Evolutionary conservation across 2,329 filamentous ascomycete species (phyloP), one percentile per base, ranked within the genome.

Genomic region (Rhexocercosporidium sp.): DNA sequence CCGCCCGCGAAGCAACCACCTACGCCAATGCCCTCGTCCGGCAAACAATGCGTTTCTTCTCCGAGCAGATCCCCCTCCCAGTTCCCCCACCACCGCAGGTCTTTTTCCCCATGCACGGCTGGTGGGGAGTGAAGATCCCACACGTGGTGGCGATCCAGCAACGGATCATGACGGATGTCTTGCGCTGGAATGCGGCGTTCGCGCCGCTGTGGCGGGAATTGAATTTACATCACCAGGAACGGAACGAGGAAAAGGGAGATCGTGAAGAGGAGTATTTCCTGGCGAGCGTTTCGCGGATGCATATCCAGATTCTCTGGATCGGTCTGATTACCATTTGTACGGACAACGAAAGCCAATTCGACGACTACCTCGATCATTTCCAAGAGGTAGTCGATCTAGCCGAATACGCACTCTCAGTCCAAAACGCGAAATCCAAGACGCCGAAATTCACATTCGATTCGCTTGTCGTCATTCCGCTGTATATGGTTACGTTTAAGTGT

Each of bases 401-500:
- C 16, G 27, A 47, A 14, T 62, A 59, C 37, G 53, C 64, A 22
- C 69, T 53, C 46, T 47, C n/a, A 3, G 49, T 59, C 16, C 39
- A 62, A 25, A 62, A 62, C 20, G 39, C 51, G 18, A 27, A n/a
- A 7, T 59, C 25, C 16, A 60, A 53, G 20, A 46, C n/a, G 14
- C 66, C 65, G 9, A 63, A 62, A 31, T 90, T 90, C 75, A 86
- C 86, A 34, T 84, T 88, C 27, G 87, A 89, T 59, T 77, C 89
- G 5, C 88, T 87, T 37, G 86, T 91, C 61, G 83, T 91, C 2
- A 85, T 88, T 7, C 86, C 87, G 0, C 80, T 91, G 1, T 90
- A 86, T 68, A 83, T 90, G 6, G 85, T 88, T 11, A 87, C 86
- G 6, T 88, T 86, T 11, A 89, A 89, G 72, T 90, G 88, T 72